Conservation (phyloP, 225 moss, liverwort and hornwort species). For the Polytrichum commune region DNA sequence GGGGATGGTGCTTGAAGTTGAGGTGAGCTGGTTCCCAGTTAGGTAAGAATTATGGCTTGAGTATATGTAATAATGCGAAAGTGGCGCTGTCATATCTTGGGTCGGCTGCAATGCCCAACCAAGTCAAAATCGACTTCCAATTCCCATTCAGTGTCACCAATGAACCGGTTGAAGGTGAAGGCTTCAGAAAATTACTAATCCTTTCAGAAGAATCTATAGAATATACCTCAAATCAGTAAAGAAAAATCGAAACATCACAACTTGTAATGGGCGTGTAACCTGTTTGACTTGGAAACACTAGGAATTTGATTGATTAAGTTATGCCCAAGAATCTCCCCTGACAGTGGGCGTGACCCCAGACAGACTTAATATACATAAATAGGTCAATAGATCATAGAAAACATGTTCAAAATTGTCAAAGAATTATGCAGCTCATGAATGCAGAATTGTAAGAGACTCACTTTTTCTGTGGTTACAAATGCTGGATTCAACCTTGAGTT, state of each 20-base stretch:
- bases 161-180: no score
- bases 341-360: no score
- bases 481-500: conserved; percentile 16
- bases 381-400: neutral
- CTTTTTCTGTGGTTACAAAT: conserved; percentile 15
- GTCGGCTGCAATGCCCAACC: conserved; percentile 44
- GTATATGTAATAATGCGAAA: conserved; percentile 75
- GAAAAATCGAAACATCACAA: no score
- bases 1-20: conserved; percentile 61
- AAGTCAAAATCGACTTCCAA: neutral
- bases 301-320: no score
- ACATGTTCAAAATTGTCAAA: neutral
- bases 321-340: no score
- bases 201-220: no score
- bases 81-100: conserved; percentile 73
- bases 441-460: neutral
- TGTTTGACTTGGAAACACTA: no score
- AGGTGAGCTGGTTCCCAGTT: conserved; percentile 92
- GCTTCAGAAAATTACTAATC: no score
- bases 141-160: no score
- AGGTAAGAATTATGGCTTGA: conserved; percentile 93
- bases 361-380: neutral
- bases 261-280: no score
- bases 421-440: neutral
- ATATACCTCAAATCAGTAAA: no score